Conservation (phyloP, 2,329 filamentous ascomycete species). For the Biscogniauxia marginata region DNA sequence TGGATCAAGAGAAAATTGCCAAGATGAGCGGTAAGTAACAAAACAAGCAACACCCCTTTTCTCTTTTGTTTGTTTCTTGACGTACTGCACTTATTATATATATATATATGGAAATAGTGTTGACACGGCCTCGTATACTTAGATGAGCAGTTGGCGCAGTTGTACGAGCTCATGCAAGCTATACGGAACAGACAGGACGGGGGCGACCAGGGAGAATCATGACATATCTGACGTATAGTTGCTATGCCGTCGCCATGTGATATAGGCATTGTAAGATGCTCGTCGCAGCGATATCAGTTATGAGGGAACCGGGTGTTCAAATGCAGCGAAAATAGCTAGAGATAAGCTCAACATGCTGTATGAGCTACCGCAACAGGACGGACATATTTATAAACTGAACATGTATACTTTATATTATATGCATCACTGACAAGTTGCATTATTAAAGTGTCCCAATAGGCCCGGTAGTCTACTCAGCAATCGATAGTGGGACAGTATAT, state of each 20-base stretch:
- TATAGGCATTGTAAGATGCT: no score
- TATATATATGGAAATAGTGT: background rate
- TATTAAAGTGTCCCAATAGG: no score
- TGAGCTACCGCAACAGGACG: no score
- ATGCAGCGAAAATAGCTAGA: no score
- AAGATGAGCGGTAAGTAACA: constrained; percentile 83
- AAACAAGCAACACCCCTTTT: no score
- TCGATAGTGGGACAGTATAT: background rate
- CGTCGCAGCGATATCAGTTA: no score
- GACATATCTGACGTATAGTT: background rate
- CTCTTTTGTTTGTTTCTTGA: background rate
- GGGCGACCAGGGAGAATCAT: constrained; percentile 20
- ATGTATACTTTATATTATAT: no score
- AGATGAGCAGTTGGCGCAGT: constrained; percentile 91
- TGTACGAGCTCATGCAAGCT: constrained; percentile 91
- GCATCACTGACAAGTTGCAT: no score
- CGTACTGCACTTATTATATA: background rate
- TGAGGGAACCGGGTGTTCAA: no score
- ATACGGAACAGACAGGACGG: constrained; percentile 50
- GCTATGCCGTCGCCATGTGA: no score
- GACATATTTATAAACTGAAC: no score
- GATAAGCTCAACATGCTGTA: no score
- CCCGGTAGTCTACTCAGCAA: background rate
- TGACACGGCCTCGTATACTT: constrained; percentile 5
- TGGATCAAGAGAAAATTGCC: constrained; percentile 79